phyloP scores from a whole-genome alignment of 2,329 filamentous ascomycete species.

The Penicillium sp. region DNA sequence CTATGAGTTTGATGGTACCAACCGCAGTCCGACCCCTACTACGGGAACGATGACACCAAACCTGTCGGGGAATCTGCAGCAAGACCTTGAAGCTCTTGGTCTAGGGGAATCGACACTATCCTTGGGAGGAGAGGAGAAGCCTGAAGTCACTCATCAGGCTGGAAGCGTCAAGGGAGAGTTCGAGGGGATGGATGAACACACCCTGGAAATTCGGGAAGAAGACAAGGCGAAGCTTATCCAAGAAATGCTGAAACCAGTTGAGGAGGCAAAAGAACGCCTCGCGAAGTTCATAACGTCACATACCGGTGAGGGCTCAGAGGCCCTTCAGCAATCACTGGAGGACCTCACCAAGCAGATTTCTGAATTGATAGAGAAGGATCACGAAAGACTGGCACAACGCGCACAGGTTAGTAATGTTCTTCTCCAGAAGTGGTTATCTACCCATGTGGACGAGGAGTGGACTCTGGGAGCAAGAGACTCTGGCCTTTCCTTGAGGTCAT shows the following conservation, averaged over 20 bases:
- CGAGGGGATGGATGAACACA: constrained; percentile 25
- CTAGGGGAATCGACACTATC: constrained; percentile 45
- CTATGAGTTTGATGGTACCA: constrained; percentile 46
- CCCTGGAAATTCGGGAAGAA: constrained; percentile 38
- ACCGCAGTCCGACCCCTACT: constrained; percentile 43
- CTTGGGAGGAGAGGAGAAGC: constrained; percentile 43
- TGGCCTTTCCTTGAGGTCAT: background rate
- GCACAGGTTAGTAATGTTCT: constrained; percentile 43
- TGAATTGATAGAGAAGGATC: constrained; percentile 62
- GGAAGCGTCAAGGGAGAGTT: constrained; percentile 42
- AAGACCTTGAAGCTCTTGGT: constrained; percentile 49
- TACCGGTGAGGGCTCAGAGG: constrained; percentile 36
- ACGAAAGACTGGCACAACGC: constrained; percentile 47
- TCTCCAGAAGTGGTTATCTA: background rate
- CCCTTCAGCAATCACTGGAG: constrained; percentile 41
- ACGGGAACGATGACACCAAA: constrained; percentile 46
- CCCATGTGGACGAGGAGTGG: background rate
- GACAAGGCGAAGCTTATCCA: constrained; percentile 45
- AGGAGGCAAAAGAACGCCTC: constrained; percentile 48
- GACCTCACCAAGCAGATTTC: constrained; percentile 51
- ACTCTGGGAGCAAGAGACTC: background rate
- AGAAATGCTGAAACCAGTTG: constrained; percentile 47
- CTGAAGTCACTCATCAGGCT: constrained; percentile 43
- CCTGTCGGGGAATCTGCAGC: constrained; percentile 45
- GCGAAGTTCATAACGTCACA: constrained; percentile 45